These are phyloP conservation scores for Elongisporangium prolatum DNA, from an alignment of 352 stramenopile genomes.

Conservation along the genomic window DNA sequence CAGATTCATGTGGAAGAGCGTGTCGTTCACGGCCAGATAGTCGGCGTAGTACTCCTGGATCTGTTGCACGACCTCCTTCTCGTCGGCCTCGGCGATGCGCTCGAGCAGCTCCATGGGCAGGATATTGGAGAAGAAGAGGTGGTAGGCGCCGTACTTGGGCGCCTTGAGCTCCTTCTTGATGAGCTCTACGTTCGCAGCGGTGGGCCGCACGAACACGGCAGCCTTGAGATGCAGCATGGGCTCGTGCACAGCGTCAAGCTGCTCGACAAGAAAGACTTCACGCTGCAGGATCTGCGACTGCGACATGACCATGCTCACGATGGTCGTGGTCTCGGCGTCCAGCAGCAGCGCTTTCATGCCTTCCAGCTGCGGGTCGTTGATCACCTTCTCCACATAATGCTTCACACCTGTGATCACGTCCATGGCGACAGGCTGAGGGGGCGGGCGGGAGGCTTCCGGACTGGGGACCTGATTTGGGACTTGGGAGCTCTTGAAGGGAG, in stretches of 20 bases:
- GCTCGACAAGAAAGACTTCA: conserved; percentile 95
- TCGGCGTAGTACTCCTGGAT: conserved; percentile 99
- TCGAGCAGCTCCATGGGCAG: conserved; percentile 91
- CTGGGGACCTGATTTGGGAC: not conserved
- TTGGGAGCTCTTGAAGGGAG: not conserved
- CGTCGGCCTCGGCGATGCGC: conserved; percentile 94
- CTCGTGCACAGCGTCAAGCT: conserved; percentile 84
- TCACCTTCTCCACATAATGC: conserved; percentile 81
- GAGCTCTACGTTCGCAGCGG: conserved; percentile 88
- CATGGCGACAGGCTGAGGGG: conserved; percentile 25
- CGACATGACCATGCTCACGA: conserved; percentile 94
- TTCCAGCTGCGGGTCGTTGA: conserved; percentile 71
- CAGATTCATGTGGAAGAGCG: conserved; percentile 97
- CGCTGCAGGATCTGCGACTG: conserved; percentile 95
- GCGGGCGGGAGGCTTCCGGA: no score
- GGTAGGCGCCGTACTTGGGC: conserved; percentile 97
- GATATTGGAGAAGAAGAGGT: conserved; percentile 99
- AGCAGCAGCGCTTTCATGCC: conserved; percentile 98
- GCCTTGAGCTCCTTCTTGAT: conserved; percentile 90
- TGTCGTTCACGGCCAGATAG: conserved; percentile 97
- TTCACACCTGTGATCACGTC: conserved; percentile 68
- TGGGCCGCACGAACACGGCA: conserved; percentile 93
- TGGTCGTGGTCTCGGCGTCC: conserved; percentile 93
- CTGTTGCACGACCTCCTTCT: conserved; percentile 90
- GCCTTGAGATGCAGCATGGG: conserved; percentile 93